phyloP scores from a whole-genome alignment of 2,329 filamentous ascomycete species.

The Dryadomyces quercivorus region DNA sequence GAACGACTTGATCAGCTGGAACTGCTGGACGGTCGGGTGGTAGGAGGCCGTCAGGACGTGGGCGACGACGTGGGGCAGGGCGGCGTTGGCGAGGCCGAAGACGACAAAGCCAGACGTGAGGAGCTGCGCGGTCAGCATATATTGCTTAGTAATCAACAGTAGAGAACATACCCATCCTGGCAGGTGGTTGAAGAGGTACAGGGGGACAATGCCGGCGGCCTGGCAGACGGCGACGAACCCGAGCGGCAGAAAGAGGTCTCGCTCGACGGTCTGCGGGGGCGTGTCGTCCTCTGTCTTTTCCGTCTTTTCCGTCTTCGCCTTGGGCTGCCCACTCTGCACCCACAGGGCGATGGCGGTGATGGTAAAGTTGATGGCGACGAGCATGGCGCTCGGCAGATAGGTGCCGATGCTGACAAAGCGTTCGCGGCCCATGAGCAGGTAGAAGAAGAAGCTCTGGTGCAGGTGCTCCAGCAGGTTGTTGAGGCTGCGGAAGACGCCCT shows the following conservation, averaged over 20 bases:
- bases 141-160: background rate
- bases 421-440: slow-evolving; percentile 80
- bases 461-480: slow-evolving; percentile 96
- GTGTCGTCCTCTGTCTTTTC: slow-evolving; percentile 11
- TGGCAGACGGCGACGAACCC: slow-evolving; percentile 62
- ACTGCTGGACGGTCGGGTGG: slow-evolving; percentile 53
- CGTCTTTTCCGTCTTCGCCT: slow-evolving; percentile 14
- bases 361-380: slow-evolving; percentile 86
- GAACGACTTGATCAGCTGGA: slow-evolving; percentile 74
- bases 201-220: slow-evolving; percentile 63
- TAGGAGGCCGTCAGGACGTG: slow-evolving; percentile 37
- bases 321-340: slow-evolving; percentile 63
- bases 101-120: slow-evolving; percentile 45
- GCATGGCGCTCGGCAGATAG: slow-evolving; percentile 94
- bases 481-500: slow-evolving; percentile 82
- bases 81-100: slow-evolving; percentile 42
- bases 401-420: slow-evolving; percentile 97
- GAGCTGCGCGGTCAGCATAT: slow-evolving; percentile 30
- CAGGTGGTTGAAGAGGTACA: slow-evolving; percentile 76
- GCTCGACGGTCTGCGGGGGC: slow-evolving; percentile 31
- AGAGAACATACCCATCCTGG: slow-evolving; percentile 44
- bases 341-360: slow-evolving; percentile 93
- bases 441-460: slow-evolving; percentile 99
- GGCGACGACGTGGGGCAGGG: slow-evolving; percentile 46
- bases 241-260: slow-evolving; percentile 61